Base-by-base conservation (phyloP, 176 grass and related monocot genomes). In the Rhynchospora tenuis region DNA sequence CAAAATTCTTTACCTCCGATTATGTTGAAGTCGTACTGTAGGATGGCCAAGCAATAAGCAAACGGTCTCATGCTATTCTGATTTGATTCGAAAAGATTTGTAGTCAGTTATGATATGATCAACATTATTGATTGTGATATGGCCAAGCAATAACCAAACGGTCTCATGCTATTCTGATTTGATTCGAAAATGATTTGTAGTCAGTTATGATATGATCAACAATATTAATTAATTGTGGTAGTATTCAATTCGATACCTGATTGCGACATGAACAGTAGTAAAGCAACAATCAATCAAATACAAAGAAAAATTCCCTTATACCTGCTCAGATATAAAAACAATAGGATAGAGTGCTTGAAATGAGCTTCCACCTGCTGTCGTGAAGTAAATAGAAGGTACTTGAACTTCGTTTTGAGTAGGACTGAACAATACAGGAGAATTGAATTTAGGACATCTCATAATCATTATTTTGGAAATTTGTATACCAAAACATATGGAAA, bases 41-140 rank as follows among this genome's bases (percentile, higher is more conserved):
- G 0, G 22, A 94, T 45, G 0, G 72, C 85, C 7, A 94, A 79
- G 85, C 92, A 94, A 89, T 91, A 94, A 1, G 82, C 89, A 27
- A 76, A 0, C 0, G 1, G 0, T 12, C 7, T 1, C 5, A 7
- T 0, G n/a, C 4, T 64, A 0, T 64, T 45, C 57, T 62, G 42
- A 45, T 60, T 81, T 81, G 2, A 59, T 60, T 31, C 9, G 27
- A 33, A 14, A 80, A 23, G 15, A 56, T 13, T 80, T 33, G 27
- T 31, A 81, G 64, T 62, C 60, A 81, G 17, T 60, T 54, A 58
- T 79, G 8, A 7, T 79, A 79, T 55, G 52, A 17, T 0, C 9
- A 20, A 17, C 9, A 33, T 33, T 33, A 33, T 33, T 33, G 3
- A 33, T 33, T 33, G 31, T 33, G 31, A 3, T 33, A 33, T 45